A percentile compares a stretch with the other conserved stretches of the same genome.
Conservation (phyloP, 495 filamentous ascomycete species). For the Penicillium argentinense region DNA sequence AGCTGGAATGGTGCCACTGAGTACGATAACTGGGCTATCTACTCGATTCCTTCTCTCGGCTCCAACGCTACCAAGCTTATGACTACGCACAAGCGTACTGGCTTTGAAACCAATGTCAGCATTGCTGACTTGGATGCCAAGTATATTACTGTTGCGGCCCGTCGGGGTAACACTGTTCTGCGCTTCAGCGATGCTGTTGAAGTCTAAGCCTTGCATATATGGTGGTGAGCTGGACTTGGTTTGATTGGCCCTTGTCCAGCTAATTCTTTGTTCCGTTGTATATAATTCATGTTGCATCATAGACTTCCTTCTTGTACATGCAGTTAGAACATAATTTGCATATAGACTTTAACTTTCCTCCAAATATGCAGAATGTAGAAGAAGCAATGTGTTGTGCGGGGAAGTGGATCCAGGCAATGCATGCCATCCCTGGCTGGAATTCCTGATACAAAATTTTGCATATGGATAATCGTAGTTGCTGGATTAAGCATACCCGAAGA, state of each 20-base stretch:
- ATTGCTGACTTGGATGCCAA: conserved; percentile 7
- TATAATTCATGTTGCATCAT: no score
- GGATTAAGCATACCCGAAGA: no score
- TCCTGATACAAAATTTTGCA: no score
- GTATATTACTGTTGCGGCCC: conserved; percentile 33
- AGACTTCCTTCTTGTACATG: no score
- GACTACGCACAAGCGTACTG: conserved; percentile 17
- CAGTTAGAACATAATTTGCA: no score
- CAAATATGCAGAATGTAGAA: no score
- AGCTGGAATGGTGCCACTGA: conserved; percentile 41
- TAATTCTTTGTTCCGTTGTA: no score
- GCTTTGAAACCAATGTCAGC: conserved; percentile 27
- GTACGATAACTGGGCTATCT: conserved; percentile 37
- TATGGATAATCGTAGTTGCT: background rate
- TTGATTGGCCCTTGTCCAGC: background rate
- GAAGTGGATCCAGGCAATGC: conserved; percentile 1
- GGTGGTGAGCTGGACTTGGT: background rate
- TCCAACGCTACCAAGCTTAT: conserved; percentile 20
- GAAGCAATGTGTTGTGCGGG: background rate
- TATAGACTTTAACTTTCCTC: no score
- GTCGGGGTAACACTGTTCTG: conserved; percentile 23
- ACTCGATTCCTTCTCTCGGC: conserved; percentile 19
- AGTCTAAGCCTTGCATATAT: background rate
- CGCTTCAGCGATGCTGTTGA: conserved; percentile 16
- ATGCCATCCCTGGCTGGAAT: no score